Evolutionary conservation across 2,329 filamentous ascomycete species (phyloP), one percentile per base, ranked within the genome.

Genomic region (Fusarium lateritium): DNA sequence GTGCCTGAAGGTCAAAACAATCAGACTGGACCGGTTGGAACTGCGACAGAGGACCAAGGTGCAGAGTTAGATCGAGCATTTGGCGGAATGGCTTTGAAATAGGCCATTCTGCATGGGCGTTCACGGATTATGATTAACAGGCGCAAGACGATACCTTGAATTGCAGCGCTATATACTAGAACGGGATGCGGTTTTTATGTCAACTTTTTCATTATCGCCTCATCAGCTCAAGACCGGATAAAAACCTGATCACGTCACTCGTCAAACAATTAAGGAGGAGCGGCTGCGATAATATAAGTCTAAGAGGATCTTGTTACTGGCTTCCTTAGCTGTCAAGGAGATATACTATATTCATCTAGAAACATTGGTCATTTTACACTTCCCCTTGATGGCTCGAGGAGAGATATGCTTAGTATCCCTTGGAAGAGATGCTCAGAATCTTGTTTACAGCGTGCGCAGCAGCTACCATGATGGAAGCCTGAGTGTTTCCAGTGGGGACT

Each of bases 51-150:
- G 26, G 85, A 86, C 56, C 80, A 85, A 62, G 87, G 86, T 6
- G 85, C 82, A n/a, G 83, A 88, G 73, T 72, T 89, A 67, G 87
- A 89, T 73, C 80, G 85, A 58, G 86, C 83, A 3, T 89, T 89
- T 81, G 87, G 86, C 2, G 80, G 78, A 4, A 79, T 87, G 77
- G 76, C 62, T 8, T 57, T 83, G 62, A 77, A 76, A 59, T 78
- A 72, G 56, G 24, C 45, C 39, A 24, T 36, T 40, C 7, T 10
- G 34, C 22, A 36, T 28, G 24, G 26, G 14, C n/a, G 21, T 65
- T 56, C 44, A 72, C 42, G 50, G 65, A 43, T 42, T 59, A 62
- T 61, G 65, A 71, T 40, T 38, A 58, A 53, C 14, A 47, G 42
- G 56, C 49, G 54, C 31, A 62, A 50, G 38, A 44, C 33, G 26